Percentiles rank a stretch among this genome's conserved stretches.
These are phyloP conservation scores for Dictyophora rubrovolvata DNA, from an alignment of 768 basidiomycete species.

Conservation along the genomic window DNA sequence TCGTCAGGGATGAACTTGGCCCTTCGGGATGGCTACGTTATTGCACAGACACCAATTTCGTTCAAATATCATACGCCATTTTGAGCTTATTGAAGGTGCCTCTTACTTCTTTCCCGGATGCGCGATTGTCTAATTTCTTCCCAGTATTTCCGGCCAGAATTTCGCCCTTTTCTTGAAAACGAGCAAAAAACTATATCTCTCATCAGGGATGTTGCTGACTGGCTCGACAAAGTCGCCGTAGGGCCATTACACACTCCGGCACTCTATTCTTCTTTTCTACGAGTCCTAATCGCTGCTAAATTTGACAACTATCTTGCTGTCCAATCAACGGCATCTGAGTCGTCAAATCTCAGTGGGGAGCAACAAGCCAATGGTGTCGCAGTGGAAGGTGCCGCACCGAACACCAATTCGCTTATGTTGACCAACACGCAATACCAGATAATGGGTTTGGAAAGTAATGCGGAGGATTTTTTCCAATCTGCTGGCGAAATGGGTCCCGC, in stretches of 20 bases:
- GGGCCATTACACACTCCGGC: constrained; percentile 82
- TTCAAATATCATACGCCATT: constrained; percentile 87
- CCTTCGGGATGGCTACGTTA: constrained; percentile 71
- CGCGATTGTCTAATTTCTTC: neutral
- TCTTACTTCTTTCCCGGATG: constrained; percentile 10
- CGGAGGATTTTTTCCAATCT: constrained; percentile 46
- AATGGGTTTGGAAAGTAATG: neutral
- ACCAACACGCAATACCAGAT: neutral
- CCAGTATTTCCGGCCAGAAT: constrained; percentile 76
- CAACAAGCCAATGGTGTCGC: neutral
- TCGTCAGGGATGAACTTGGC: constrained; percentile 72
- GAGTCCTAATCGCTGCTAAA: constrained; percentile 58
- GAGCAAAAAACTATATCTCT: constrained; percentile 61
- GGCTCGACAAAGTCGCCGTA: constrained; percentile 67
- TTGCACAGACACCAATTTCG: constrained; percentile 84
- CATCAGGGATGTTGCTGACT: constrained; percentile 72
- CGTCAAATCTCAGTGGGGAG: neutral
- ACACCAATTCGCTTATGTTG: neutral
- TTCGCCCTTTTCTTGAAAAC: constrained; percentile 63
- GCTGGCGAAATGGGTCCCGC: constrained; percentile 80
- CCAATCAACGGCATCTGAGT: constrained; percentile 1
- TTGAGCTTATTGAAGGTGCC: constrained; percentile 83
- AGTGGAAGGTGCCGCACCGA: neutral
- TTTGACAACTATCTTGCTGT: constrained; percentile 15
- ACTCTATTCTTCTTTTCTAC: constrained; percentile 76